Evolutionary conservation across 2,329 filamentous ascomycete genomes (phyloP), one percentile per base, ranked within the genome.

Genomic region (Penicillium sp.): DNA sequence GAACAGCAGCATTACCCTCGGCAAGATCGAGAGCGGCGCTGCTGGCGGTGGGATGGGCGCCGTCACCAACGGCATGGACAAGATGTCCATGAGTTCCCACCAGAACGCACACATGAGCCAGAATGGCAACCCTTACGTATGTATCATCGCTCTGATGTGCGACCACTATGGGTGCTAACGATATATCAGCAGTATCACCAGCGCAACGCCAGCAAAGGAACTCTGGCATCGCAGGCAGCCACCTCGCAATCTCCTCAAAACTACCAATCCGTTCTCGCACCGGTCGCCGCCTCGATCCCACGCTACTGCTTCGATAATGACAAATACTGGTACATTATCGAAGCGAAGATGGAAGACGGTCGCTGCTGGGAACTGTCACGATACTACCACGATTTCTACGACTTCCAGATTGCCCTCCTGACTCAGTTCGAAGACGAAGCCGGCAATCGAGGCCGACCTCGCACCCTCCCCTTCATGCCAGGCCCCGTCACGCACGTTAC

Each of bases 321-420:
- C 63, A 96, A 96, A 71, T 97, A 97, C 73, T 97, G 94, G 90
- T 99, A 97, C 67, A 89, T 96, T 48, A 92, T 99, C 53, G 92
- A 96, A 70, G 90, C 89, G 22, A 82, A 87, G 63, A 83, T 97
- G 71, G 90, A 96, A 66, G 92, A 97, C 68, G 92, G 91, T 43
- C 83, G 89, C 42, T 87, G 89, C 67, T 97, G 92, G 91, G 92
- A 96, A 69, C 77, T 99, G 44, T 92, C 90, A 35, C 85, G 94
- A 57, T 94, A 95, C 67, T 99, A 99, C 67, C 91, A 97, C 71
- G 94, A 97, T 75, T 99, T 99, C 69, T 99, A 97, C 74, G 94
- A 97, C 71, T 92, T 97, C 71, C 94, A 99, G 70, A 97, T 97
- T 67, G 90, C 91, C 28, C 84, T 99, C 8, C 83, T 99, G 44